Evolutionary conservation across 2,329 filamentous ascomycete species (phyloP).

Genomic region (Thelonectria rubi): DNA sequence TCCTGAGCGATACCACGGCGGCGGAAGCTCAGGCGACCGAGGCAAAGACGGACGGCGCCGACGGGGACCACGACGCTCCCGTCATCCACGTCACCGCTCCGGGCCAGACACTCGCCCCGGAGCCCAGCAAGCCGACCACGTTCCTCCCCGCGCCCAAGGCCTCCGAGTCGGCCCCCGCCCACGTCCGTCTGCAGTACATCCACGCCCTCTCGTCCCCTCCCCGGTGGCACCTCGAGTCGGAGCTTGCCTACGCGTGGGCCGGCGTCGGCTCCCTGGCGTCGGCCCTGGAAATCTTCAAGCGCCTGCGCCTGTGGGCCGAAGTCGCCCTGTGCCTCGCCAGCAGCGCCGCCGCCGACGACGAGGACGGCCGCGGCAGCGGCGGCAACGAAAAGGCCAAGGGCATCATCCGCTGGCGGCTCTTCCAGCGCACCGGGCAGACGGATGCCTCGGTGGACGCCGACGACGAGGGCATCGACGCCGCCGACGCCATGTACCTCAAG

Average conservation of each 20-base stretch:
- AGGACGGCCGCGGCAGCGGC: slow-evolving; percentile 61
- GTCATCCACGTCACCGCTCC: slow-evolving; percentile 56
- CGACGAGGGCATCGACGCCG: slow-evolving; percentile 56
- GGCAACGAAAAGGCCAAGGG: slow-evolving; percentile 82
- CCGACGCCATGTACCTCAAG: slow-evolving; percentile 66
- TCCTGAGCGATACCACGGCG: slow-evolving; percentile 81
- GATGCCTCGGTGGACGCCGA: slow-evolving; percentile 52
- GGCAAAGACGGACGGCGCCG: slow-evolving; percentile 36
- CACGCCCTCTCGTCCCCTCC: slow-evolving; percentile 86
- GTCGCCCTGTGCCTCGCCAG: slow-evolving; percentile 87
- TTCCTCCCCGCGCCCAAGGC: slow-evolving; percentile 83
- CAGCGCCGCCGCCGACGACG: slow-evolving; percentile 65
- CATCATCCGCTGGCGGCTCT: slow-evolving; percentile 82
- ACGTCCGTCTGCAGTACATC: slow-evolving; percentile 82
- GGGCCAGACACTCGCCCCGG: slow-evolving; percentile 41
- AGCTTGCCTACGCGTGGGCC: slow-evolving; percentile 93
- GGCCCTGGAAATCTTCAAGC: slow-evolving; percentile 94
- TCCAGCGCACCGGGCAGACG: slow-evolving; percentile 64
- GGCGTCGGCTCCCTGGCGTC: slow-evolving; percentile 86
- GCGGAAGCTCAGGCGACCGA: slow-evolving; percentile 46
- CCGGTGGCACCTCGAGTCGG: slow-evolving; percentile 92
- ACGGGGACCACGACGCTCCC: slow-evolving; percentile 50
- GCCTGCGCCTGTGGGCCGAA: slow-evolving; percentile 93
- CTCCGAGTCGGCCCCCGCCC: slow-evolving; percentile 79
- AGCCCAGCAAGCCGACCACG: slow-evolving; percentile 66